Conservation (phyloP, 495 filamentous ascomycete species). For the Aspergillus wentii region DNA sequence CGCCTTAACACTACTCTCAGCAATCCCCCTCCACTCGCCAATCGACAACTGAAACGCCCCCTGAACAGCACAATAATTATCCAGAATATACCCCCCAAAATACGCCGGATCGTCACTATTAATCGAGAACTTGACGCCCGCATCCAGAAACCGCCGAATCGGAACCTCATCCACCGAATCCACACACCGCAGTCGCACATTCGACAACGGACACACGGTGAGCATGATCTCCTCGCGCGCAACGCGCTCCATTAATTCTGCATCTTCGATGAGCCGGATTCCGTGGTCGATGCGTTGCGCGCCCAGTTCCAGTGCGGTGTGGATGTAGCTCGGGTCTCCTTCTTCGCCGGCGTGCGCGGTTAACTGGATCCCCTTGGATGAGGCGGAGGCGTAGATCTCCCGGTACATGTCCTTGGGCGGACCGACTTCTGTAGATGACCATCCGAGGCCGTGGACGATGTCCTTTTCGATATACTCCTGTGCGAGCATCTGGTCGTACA, state of each 20-base stretch:
- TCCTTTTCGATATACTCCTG: slow-evolving; percentile 48
- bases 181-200: slow-evolving; percentile 61
- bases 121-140: slow-evolving; percentile 62
- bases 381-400: slow-evolving; percentile 52
- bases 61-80: slow-evolving; percentile 73
- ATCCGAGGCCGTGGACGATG: slow-evolving; percentile 57
- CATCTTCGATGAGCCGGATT: slow-evolving; percentile 58
- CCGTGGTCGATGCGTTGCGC: slow-evolving; percentile 69
- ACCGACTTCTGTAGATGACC: slow-evolving; percentile 60
- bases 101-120: slow-evolving; percentile 80
- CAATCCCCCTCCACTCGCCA: slow-evolving; percentile 61
- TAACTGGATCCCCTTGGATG: slow-evolving; percentile 43
- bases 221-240: slow-evolving; percentile 52
- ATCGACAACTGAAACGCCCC: slow-evolving; percentile 60
- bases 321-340: slow-evolving; percentile 62
- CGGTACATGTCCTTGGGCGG: slow-evolving; percentile 62
- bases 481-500: slow-evolving; percentile 44
- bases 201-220: slow-evolving; percentile 70
- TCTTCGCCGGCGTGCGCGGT: slow-evolving; percentile 77
- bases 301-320: slow-evolving; percentile 56
- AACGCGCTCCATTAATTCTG: slow-evolving; percentile 51
- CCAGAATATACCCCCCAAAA: slow-evolving; percentile 72
- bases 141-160: slow-evolving; percentile 58
- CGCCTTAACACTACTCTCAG: slow-evolving; percentile 54
- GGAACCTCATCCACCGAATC: slow-evolving; percentile 53